Evolutionary conservation across 1,284 basidiomycete genomes (phyloP).

Genomic region (Phenoliferia sp.): DNA sequence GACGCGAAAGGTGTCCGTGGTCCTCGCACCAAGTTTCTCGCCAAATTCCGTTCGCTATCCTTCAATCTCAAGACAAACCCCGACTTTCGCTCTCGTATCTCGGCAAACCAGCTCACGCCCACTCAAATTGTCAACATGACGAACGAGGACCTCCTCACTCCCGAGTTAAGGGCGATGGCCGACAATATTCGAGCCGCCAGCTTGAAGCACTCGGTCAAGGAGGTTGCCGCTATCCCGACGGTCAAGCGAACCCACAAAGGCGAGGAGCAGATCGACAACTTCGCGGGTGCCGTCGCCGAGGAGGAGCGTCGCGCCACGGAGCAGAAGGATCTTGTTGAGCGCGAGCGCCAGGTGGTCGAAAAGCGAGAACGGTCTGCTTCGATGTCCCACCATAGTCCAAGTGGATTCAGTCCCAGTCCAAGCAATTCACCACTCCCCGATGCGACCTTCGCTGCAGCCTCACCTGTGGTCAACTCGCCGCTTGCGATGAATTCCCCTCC

Average conservation of each 20-base stretch:
- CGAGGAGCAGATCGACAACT: constrained; percentile 73
- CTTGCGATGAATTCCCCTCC: not conserved
- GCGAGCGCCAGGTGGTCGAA: constrained; percentile 2
- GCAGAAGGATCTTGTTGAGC: constrained; percentile 16
- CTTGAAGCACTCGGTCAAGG: constrained; percentile 72
- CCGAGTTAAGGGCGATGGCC: constrained; percentile 71
- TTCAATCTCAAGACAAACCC: constrained; percentile 38
- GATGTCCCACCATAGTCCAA: not conserved
- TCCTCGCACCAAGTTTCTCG: constrained; percentile 32
- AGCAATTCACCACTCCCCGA: not conserved
- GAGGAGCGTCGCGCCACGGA: constrained; percentile 14
- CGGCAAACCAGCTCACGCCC: constrained; percentile 58
- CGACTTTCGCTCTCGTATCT: constrained; percentile 50
- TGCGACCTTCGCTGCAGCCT: not conserved
- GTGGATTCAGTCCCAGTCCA: not conserved
- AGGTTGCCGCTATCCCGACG: constrained; percentile 62
- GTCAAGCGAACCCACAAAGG: constrained; percentile 87
- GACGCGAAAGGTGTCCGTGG: constrained; percentile 26
- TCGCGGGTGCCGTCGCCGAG: constrained; percentile 35
- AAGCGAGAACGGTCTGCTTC: constrained; percentile 13
- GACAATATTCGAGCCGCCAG: constrained; percentile 71
- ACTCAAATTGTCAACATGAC: constrained; percentile 72
- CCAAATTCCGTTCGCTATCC: constrained; percentile 36
- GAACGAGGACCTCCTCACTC: constrained; percentile 74
- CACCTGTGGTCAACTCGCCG: constrained; percentile 9